Percentiles rank a stretch among this genome's conserved stretches.
Conservation (phyloP, 495 filamentous ascomycete species). For the Penicillium alfredii region DNA sequence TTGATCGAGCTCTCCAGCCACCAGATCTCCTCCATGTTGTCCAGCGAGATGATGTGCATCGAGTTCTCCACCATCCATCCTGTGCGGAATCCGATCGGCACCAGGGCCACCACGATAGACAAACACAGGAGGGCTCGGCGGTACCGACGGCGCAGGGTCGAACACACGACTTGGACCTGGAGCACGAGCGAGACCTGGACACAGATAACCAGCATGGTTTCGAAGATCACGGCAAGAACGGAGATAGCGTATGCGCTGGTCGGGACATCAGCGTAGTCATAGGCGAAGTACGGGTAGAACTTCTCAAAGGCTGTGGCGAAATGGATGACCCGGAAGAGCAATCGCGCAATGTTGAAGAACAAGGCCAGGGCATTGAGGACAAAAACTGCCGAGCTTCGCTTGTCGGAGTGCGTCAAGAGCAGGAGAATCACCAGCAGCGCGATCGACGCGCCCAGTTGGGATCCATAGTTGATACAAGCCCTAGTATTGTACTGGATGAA, state of each 20-base stretch:
- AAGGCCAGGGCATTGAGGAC: conserved; percentile 58
- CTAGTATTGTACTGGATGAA: conserved; percentile 47
- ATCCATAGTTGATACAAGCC: conserved; percentile 61
- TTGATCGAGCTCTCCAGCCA: conserved; percentile 50
- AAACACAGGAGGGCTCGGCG: conserved; percentile 38
- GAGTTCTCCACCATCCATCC: conserved; percentile 52
- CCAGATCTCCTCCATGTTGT: conserved; percentile 7
- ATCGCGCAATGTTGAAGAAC: conserved; percentile 53
- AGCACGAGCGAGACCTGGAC: conserved; percentile 63
- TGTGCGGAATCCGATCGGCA: conserved; percentile 55
- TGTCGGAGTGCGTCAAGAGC: conserved; percentile 56
- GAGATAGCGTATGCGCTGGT: conserved; percentile 42
- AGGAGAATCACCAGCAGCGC: conserved; percentile 61
- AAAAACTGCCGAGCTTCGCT: conserved; percentile 56
- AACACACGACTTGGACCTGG: conserved; percentile 63
- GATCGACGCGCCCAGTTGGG: conserved; percentile 68
- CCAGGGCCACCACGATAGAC: conserved; percentile 48
- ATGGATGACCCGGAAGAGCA: conserved; percentile 52
- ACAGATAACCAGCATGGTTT: conserved; percentile 52
- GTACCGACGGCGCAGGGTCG: conserved; percentile 39
- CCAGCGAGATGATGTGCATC: conserved; percentile 39
- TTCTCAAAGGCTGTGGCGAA: conserved; percentile 52
- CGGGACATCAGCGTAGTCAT: conserved; percentile 51
- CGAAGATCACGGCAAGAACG: conserved; percentile 48
- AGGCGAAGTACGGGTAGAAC: conserved; percentile 52